Percentiles rank a stretch among this genome's conserved stretches.
phyloP scores from a whole-genome alignment of 2,329 filamentous ascomycete genomes.

The Salinomyces thailandicus region DNA sequence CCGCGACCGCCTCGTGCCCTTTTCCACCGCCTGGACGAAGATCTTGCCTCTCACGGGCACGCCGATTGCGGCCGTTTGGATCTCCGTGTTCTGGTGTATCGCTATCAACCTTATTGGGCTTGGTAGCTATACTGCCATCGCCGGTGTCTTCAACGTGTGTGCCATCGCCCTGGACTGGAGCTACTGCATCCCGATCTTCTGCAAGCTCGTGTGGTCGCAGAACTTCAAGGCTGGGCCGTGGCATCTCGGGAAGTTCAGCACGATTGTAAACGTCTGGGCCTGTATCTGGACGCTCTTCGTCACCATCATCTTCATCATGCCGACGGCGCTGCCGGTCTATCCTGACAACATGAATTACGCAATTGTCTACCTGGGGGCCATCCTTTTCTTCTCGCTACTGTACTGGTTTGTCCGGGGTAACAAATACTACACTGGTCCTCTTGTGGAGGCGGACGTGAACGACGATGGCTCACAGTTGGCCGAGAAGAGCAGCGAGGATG shows the following conservation, averaged over 20 bases:
- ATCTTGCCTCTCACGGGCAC: constrained; percentile 41
- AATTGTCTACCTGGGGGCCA: constrained; percentile 39
- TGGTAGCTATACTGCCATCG: constrained; percentile 44
- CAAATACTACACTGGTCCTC: constrained; percentile 41
- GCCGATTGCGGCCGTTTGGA: constrained; percentile 46
- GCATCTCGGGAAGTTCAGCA: constrained; percentile 37
- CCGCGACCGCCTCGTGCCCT: constrained; percentile 42
- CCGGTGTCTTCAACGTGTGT: constrained; percentile 45
- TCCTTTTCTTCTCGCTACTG: constrained; percentile 33
- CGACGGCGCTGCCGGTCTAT: constrained; percentile 38
- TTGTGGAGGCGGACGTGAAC: constrained; percentile 24
- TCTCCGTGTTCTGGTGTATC: constrained; percentile 45
- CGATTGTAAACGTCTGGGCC: constrained; percentile 38
- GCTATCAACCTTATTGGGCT: constrained; percentile 50
- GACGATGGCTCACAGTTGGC: constrained; percentile 11
- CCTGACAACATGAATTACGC: constrained; percentile 48
- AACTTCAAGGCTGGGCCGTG: constrained; percentile 44
- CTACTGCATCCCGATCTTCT: constrained; percentile 47
- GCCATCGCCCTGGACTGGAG: constrained; percentile 46
- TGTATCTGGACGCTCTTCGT: constrained; percentile 45
- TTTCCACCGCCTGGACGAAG: constrained; percentile 40
- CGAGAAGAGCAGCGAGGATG: constrained; percentile 12
- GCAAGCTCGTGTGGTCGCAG: constrained; percentile 39
- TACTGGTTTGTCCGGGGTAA: constrained; percentile 40
- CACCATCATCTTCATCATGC: constrained; percentile 45